Evolutionary conservation across 108 stramenopile genomes (phyloP), one percentile per base, ranked within the genome.

Genomic region (Aurantiochytrium sp.): DNA sequence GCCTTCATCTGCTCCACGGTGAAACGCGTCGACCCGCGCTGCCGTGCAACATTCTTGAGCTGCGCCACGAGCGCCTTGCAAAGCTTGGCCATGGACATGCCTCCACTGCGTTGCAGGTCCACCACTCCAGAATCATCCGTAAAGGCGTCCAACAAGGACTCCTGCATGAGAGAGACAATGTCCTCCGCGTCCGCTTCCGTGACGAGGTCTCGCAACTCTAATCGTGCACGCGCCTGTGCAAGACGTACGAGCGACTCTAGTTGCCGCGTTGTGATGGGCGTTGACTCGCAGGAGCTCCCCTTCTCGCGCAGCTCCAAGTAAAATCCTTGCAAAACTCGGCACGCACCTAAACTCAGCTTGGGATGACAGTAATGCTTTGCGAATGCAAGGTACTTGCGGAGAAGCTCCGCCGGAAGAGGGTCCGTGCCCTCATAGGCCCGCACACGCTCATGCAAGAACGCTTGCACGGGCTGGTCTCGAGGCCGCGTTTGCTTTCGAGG

Each of bases 221-320:
- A 95, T 76, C 97, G 97, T 12, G 99, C 99, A 1, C 99, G 93
- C 21, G 98, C 99, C 92, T 99, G 97, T 10, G 96, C 94, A 4
- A 97, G 91, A 19, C 96, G 96, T 59, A 99, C 97, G 69, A 99
- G 90, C 16, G 96, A 96, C 93, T 99, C 98, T 58, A 99, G 93
- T 90, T 99, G 99, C 10, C 99, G 95, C 25, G 97, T 97, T 10
- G 98, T 98, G 59, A 99, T 97, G n/a, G 98, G 98, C 28, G 96
- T 95, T 42, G 94, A 93, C 72, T 96, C 96, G 25, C 90, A 90
- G 44, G 87, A 91, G 28, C 89, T 58, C 88, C 91, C 55, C 91
- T 91, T 92, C 89, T 95, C 94, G 72, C 97, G 91, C 45, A 98
- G 92, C 45, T 90, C 90, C 94, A 99, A 95, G 91, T 97, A 99